Evolutionary conservation across 495 filamentous ascomycete genomes (phyloP), one percentile per base, ranked within the genome.

Genomic region (Xylaria sp.): DNA sequence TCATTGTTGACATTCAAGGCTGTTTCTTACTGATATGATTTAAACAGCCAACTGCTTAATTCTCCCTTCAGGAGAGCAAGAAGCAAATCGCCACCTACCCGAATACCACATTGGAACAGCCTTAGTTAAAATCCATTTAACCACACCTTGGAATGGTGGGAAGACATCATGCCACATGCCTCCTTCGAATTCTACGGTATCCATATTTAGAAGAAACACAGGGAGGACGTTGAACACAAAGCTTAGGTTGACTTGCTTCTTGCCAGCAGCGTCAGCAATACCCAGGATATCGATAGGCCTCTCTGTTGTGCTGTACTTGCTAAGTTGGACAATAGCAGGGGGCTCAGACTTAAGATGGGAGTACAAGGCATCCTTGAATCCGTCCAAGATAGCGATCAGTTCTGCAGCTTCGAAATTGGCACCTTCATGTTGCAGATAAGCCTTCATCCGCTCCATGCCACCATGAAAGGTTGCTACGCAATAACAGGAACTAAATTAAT

Each of bases 141-240:
- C 53, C 5, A 58, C 15, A 2, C 65, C 69, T 5, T 68, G 61
- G 19, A 74, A 55, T 8, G 72, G 72, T 3, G 72, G 74, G 40
- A 71, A 74, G 1, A 69, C 67, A 26, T 48, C 65, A 29, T 69
- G 52, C 80, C 81, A 81, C 71, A 79, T 73, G 21, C 82, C 81
- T 26, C 76, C 81, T 68, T 83, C 80, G 68, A 75, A 82, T 0
- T 72, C 67, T 2, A 31, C 76, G 3, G 72, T 59, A 66, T 82
- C 81, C 40, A 82, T 72, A 57, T 84, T 82, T 24, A 81, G 72
- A 21, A 82, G 71, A 46, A 84, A 80, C 57, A 82, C 78, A 19
- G 79, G 80, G 33, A 84, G 67, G n/a, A 68, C 59, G 55, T 79
- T 74, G 61, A 77, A 75, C 24, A 75, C 12, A 46, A 80, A 74